Evolutionary conservation across 2,329 filamentous ascomycete species (phyloP).

Genomic region (Botrytis deweyae): DNA sequence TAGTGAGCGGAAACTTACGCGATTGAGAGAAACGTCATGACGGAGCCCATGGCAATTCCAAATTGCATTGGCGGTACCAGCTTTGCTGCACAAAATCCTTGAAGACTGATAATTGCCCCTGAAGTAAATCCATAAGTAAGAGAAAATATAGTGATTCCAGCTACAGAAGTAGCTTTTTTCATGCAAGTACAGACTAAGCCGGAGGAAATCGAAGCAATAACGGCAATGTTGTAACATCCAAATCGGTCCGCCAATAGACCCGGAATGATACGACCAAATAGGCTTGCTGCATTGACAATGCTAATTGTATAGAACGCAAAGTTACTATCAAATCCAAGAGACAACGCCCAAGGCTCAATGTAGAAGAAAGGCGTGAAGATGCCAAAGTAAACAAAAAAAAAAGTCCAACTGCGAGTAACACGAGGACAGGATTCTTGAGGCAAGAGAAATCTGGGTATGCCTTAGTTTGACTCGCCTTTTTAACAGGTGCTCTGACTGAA

Average conservation of each 20-base stretch:
- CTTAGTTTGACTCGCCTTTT: constrained; percentile 11
- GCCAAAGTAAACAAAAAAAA: constrained; percentile 38
- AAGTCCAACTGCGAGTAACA: constrained; percentile 30
- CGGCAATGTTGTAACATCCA: constrained; percentile 24
- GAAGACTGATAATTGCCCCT: constrained; percentile 34
- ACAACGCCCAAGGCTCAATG: constrained; percentile 42
- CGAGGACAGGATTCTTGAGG: constrained; percentile 26
- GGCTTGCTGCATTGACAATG: constrained; percentile 44
- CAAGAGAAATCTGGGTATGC: constrained; percentile 24
- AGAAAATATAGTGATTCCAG: constrained; percentile 10
- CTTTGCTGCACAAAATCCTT: constrained; percentile 29
- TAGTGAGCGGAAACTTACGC: constrained; percentile 23
- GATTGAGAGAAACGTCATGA: constrained; percentile 30
- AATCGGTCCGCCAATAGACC: background rate
- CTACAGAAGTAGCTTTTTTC: constrained; percentile 15
- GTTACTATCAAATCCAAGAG: constrained; percentile 46
- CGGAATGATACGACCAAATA: constrained; percentile 4
- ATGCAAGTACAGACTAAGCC: constrained; percentile 8
- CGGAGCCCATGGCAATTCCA: constrained; percentile 29
- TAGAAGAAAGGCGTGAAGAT: constrained; percentile 54
- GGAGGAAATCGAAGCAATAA: constrained; percentile 4
- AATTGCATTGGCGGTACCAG: constrained; percentile 29
- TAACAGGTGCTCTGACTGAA: constrained; percentile 12
- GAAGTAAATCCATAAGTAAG: constrained; percentile 20
- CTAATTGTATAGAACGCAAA: constrained; percentile 52